phyloP scores from a whole-genome alignment of 257 asterid species.

The Solanum ossicruentum region DNA sequence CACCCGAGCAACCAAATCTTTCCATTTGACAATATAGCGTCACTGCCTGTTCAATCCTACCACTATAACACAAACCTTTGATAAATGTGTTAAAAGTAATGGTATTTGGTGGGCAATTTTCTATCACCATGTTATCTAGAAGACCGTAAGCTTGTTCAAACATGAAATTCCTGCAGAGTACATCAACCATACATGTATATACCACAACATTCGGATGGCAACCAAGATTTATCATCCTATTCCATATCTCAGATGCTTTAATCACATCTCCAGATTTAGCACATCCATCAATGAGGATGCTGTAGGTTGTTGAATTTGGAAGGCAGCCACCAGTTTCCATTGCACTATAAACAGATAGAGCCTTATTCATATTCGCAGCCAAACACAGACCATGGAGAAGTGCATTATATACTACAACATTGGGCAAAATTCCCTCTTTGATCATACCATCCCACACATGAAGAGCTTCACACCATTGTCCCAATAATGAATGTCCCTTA shows the following conservation, averaged over 20 bases:
- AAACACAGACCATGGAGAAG: slow-evolving; percentile 58
- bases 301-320: slow-evolving; percentile 48
- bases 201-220: slow-evolving; percentile 65
- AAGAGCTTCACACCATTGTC: slow-evolving; percentile 46
- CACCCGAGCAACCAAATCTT: slow-evolving; percentile 28
- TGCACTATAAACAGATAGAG: slow-evolving; percentile 27
- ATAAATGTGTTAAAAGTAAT: slow-evolving; percentile 55
- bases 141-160: slow-evolving; percentile 54
- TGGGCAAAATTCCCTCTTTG: slow-evolving; percentile 42
- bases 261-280: slow-evolving; percentile 44
- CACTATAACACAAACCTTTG: slow-evolving; percentile 49
- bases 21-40: slow-evolving; percentile 58
- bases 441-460: slow-evolving; percentile 46
- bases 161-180: slow-evolving; percentile 53
- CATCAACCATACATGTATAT: slow-evolving; percentile 75
- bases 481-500: slow-evolving; percentile 44
- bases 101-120: slow-evolving; percentile 56
- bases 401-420: slow-evolving; percentile 62
- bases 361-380: slow-evolving; percentile 39
- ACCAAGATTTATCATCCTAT: slow-evolving; percentile 50
- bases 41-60: slow-evolving; percentile 54
- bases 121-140: slow-evolving; percentile 38
- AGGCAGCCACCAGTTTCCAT: slow-evolving; percentile 46
- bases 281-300: slow-evolving; percentile 60
- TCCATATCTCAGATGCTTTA: slow-evolving; percentile 76